Base-by-base conservation (phyloP, 192 early-diverging fungal genomes). In the Entomortierella lignicola region DNA sequence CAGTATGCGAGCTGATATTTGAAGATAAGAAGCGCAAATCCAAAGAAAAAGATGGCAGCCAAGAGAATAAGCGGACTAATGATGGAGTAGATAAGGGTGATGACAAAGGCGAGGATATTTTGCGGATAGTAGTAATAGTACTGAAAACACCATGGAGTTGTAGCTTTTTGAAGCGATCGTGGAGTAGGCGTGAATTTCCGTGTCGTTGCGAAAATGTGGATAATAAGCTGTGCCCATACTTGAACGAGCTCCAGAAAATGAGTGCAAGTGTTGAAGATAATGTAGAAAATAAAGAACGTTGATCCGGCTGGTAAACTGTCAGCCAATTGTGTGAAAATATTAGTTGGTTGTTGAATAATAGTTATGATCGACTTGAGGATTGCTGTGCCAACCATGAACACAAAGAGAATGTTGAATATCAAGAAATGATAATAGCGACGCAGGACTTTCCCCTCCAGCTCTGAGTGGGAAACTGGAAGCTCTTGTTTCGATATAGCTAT, bases 101-200 rank as follows among this genome's bases (percentile, higher is more conserved):
- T 90, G 4, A 91, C 88, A n/a, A 91, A 59, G 20, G 90, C 71
- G 21, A 91, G 66, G 26, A 90, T 88, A 43, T 89, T 88, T 50
- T 83, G 84, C 18, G 88, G 87, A 34, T 89, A 86, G 31, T 90
- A 90, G 62, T 89, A 90, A 52, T 87, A 90, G 54, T 74, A 90
- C 42, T 85, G 87, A 44, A 90, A 90, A 4, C 80, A 69, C 88
- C 86, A 88, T 2, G 89, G 89, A 5, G 60, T 52, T 0, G 84
- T 86, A 3, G 72, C 68, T 2, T 81, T 69, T 50, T 82, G 74
- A 7, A 87, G 80, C 13, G 84, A 69, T 25, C 89, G 86, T 0
- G 89, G 89, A 0, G 89, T 89, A 1, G 69, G 79, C 1, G 86
- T 64, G 10, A 89, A 44, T 31, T 80, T 81, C 10, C 73, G 66